Evolutionary conservation across 2,329 filamentous ascomycete species (phyloP).

Genomic region (Neonectria hederae): DNA sequence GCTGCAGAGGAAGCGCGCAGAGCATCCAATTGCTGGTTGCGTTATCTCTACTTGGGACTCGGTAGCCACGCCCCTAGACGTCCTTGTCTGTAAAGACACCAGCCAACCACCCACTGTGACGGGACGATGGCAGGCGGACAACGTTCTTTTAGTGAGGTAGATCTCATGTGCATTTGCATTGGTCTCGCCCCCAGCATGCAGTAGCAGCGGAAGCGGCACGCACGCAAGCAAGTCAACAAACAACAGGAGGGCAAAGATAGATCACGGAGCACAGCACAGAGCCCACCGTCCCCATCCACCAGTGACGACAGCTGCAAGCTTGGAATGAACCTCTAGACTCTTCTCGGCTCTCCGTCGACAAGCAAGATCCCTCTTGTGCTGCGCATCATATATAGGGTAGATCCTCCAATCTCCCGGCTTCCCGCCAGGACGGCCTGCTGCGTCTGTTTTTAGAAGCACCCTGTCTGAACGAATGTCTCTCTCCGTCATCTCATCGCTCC

Average conservation of each 20-base stretch:
- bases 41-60: background rate
- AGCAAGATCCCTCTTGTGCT: constrained; percentile 23
- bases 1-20: background rate
- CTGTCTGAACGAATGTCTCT: constrained; percentile 6
- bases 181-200: constrained; percentile 1
- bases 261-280: background rate
- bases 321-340: background rate
- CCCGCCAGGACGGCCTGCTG: constrained; percentile 25
- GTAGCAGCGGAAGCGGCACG: background rate
- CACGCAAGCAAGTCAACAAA: background rate
- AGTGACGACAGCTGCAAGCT: constrained; percentile 7
- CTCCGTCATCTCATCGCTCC: background rate
- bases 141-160: constrained; percentile 6
- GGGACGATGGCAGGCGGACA: background rate
- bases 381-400: constrained; percentile 33
- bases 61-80: background rate
- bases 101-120: background rate
- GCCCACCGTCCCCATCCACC: background rate
- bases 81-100: background rate
- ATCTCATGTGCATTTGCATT: constrained; percentile 23
- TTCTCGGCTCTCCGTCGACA: constrained; percentile 21
- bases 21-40: background rate
- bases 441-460: constrained; percentile 39
- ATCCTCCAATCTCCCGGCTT: constrained; percentile 38
- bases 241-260: background rate